Evolutionary conservation across 2,329 filamentous ascomycete genomes (phyloP), one percentile per base, ranked within the genome.

Genomic region (Colletotrichum ledebouriae): DNA sequence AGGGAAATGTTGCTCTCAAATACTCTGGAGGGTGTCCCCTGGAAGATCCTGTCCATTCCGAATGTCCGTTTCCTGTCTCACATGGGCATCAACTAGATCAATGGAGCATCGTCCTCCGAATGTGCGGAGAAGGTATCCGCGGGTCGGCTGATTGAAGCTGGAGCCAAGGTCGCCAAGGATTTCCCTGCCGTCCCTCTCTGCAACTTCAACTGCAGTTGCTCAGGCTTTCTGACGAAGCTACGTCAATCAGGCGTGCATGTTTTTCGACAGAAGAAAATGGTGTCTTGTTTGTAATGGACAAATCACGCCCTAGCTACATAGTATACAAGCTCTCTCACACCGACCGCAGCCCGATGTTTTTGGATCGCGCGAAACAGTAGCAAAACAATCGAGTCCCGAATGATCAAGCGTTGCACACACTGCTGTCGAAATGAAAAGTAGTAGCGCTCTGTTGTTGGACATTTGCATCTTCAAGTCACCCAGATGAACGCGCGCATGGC

Each of bases 41-140:
- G n/a, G 1, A 5, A 29, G 22, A 17, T 7, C 22, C n/a, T 11
- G 6, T 29, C 11, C 20, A 4, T 22, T 33, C 11, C 17, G 33
- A 17, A 29, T 39, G 34, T 22, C 29, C 50, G 56, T 46, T 25
- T 29, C 63, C 34, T 3, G 15, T 46, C 11, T 44, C 37, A 39
- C 47, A 20, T 15, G 7, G 15, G 67, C 63, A 52, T 62, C 67
- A 58, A 50, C 58, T 67, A 47, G 67, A 44, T 65, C 61, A 47
- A 69, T 67, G 67, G 63, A 69, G 63, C 63, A 33, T 69, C 57
- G 52, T 67, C 67, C 52, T 69, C 67, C 67, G 67, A 57, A 57
- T 46, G 25, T 63, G 63, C 62, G 57, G 67, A 58, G 49, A 58
- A 67, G 39, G 37, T 49, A 25, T 52, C 58, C 63, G 63, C 42